A percentile compares a stretch with the other conserved stretches of the same genome.
phyloP scores from a whole-genome alignment of 192 early-diverging fungal species.

The Linnemannia exigua region DNA sequence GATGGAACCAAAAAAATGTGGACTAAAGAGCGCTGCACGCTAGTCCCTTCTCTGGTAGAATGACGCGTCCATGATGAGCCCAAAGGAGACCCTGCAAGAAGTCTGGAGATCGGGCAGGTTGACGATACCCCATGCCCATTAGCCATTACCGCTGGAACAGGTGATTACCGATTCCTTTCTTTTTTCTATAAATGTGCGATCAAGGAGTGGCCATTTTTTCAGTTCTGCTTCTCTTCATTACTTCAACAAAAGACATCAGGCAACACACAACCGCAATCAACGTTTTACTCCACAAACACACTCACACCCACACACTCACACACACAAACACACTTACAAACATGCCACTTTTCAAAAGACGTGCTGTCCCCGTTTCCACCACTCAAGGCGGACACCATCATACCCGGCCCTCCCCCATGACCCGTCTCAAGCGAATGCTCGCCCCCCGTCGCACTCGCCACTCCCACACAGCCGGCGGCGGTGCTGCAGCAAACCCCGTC shows the following conservation, averaged over 20 bases:
- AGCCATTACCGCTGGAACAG: too few relatives aligned
- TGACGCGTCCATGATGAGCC: conserved; percentile 3
- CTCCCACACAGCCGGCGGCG: background rate
- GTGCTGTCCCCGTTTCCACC: background rate
- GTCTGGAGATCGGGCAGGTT: background rate
- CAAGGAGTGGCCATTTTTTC: too few relatives aligned
- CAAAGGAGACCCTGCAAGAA: background rate
- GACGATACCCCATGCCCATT: too few relatives aligned
- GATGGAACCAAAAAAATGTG: background rate
- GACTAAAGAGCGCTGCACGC: background rate
- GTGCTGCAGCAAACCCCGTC: background rate
- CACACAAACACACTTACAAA: background rate
- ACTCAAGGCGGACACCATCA: background rate
- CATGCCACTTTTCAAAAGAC: conserved; percentile 26
- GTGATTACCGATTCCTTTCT: too few relatives aligned
- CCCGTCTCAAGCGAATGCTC: conserved; percentile 19
- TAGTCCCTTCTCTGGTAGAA: too few relatives aligned
- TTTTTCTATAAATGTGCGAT: too few relatives aligned
- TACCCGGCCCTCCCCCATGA: conserved; percentile 6
- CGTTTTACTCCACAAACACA: background rate
- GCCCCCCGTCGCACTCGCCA: background rate
- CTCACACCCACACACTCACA: background rate
- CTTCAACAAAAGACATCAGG: background rate
- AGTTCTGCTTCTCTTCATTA: too few relatives aligned
- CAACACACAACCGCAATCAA: background rate